Evolutionary conservation across 192 early-diverging fungal genomes (phyloP), one percentile per base, ranked within the genome.

Genomic region (Backusella psychrophila): DNA sequence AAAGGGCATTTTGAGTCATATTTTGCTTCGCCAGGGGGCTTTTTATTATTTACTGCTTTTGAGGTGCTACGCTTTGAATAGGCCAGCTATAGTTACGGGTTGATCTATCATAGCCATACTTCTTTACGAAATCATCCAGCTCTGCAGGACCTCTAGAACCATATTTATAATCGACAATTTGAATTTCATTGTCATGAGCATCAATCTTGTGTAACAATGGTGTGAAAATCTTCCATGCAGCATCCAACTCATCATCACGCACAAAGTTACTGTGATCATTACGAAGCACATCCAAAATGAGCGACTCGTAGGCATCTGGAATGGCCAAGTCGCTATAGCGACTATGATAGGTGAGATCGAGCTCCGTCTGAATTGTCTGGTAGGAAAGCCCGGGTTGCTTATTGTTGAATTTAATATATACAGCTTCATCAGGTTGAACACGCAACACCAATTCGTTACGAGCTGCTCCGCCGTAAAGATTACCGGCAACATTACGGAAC

Each of bases 181-280:
- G 74, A 11, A 87, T 68, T 36, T 81, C 71, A 17, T 75, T 69
- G 8, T 80, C 56, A 66, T 83, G 81, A 12, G 69, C 44, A 75
- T 97, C 95, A 79, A 98, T 95, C 75, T 92, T 82, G 87, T 98
- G 96, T 74, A 99, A 83, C 38, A 98, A 85, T 4, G 98, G 98
- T 0, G 98, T 99, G 79, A 99, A 98, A 66, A 99, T 96, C 82
- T 94, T 93, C 98, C 98, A 99, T 4, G 98, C 96, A 73, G 92
- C 95, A 78, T 96, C 96, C 31, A 99, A 85, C 86, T 97, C 95
- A 83, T 96, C 94, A 80, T 91, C 88, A 56, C 94, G 89, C 53
- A 98, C 94, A 92, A 99, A 97, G 88, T 98, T 97, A 72, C 92
- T 92, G 80, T 98, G 95, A 77, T 98, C 97, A 52, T 95, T 95